Base-by-base conservation (phyloP, 75 land plant genomes). In the Picea glauca region DNA sequence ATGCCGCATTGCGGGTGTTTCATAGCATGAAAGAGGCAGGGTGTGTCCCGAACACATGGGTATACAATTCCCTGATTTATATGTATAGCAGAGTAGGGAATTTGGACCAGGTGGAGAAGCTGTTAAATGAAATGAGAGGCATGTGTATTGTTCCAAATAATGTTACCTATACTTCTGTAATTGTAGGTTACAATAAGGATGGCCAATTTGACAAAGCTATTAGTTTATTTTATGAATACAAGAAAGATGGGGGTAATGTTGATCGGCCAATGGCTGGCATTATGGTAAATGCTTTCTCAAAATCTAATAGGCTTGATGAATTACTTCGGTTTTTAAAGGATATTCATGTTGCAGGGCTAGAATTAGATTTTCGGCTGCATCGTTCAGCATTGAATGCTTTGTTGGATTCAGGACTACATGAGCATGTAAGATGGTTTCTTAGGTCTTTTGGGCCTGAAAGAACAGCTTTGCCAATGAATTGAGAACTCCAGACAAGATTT, bases 21-120 rank as follows among this genome's bases (percentile, higher is more conserved):
- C 87, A 81, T 0, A 78, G 79, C 78, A 93, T 92, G 94, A 92
- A 90, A 77, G 79, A 78, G 60, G 82, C 79, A 75, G 90, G 90
- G 0, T 93, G 91, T 76, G 59, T 77, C 32, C 90, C 87, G 0
- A 93, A 88, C 77, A 85, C 87, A 13, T 89, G 90, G 89, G 84
- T 89, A 7, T 95, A 95, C 84, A 91, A 91, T 60, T 80, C 88
- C 13, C 75, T 95, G 60, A 79, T 95, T 50, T 91, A 95, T 63
- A 86, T 90, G 91, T 91, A 90, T 60, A 90, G 93, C 60, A 88
- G 77, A 32, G 84, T 72, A 9, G 80, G 81, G 78, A 91, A 91
- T 35, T 30, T 88, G 50, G 83, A 79, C 79, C 89, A 85, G 5
- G 94, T 91, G 3, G 85, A 91, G 86, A 81, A 85, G 81, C 60